Conservation (phyloP, 2,329 filamentous ascomycete genomes). For the Cytospora piceae region DNA sequence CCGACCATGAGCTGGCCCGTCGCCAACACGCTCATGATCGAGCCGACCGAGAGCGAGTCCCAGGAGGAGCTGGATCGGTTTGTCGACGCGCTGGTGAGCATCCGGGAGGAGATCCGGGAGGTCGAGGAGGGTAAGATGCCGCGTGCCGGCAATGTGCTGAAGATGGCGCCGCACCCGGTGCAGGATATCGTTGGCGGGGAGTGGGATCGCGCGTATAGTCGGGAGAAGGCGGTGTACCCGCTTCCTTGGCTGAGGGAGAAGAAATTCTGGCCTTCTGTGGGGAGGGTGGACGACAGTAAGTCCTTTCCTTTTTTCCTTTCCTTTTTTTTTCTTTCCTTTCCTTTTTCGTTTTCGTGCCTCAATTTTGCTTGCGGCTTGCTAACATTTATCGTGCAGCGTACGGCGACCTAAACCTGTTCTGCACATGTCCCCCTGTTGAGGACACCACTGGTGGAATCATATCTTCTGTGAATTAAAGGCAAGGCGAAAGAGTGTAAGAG, state of each 20-base stretch:
- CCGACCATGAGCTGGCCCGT: conserved; percentile 98
- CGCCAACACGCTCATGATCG: conserved; percentile 94
- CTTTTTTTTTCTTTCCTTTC: conserved; percentile 1
- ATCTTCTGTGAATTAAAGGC: conserved; percentile 24
- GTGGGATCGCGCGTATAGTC: conserved; percentile 82
- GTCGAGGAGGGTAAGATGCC: conserved; percentile 80
- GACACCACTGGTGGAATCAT: conserved; percentile 48
- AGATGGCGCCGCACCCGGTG: conserved; percentile 86
- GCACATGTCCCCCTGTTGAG: conserved; percentile 87
- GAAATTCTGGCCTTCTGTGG: conserved; percentile 96
- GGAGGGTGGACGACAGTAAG: conserved; percentile 85
- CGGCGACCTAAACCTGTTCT: conserved; percentile 91
- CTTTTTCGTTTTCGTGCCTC: background rate
- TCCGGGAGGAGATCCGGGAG: conserved; percentile 81
- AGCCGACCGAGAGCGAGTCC: conserved; percentile 92
- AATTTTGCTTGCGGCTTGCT: conserved; percentile 16
- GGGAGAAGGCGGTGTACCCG: conserved; percentile 87
- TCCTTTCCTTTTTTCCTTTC: conserved; percentile 32
- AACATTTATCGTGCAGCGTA: conserved; percentile 62
- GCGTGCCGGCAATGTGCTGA: conserved; percentile 79
- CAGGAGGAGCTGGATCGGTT: conserved; percentile 93
- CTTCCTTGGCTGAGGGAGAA: conserved; percentile 82
- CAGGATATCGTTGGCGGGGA: conserved; percentile 74
- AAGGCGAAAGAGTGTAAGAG: background rate
- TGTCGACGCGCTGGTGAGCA: conserved; percentile 85